Base-by-base conservation (phyloP, 2,329 filamentous ascomycete genomes). In the Neurospora sp. region DNA sequence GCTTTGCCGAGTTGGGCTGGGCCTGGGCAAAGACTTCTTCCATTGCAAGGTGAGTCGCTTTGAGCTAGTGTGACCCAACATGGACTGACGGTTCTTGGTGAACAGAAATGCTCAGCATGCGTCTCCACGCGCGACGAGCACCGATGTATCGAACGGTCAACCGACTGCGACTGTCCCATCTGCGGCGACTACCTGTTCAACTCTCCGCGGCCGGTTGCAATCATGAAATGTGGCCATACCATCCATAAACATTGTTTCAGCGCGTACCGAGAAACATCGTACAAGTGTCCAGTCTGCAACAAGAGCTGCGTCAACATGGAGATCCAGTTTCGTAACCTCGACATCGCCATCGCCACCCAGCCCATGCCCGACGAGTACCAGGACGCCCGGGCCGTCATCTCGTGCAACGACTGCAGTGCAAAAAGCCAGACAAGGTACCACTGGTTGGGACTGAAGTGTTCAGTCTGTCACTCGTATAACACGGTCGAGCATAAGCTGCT, bases 251-350 rank as follows among this genome's bases (percentile, higher is more conserved):
- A 88, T 71, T 99, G 96, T 81, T 96, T 97, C 77, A 88, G 92
- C 66, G 88, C 96, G 75, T 92, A 97, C 78, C 94, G 96, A 84
- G 90, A 90, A 76, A 90, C 89, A 3, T 96, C 94, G 6, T 99
- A 98, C 82, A 96, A 95, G 77, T 99, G 96, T 76, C 96, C 95
- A 0, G 93, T 97, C 67, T 99, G 96, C 85, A 97, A 91, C 82
- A 97, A 96, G 80, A 97, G 92, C 73, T 91, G 97, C n/a, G 89
- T 93, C 74, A 98, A 98, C 78, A 99, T 99, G 95, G 95, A 97
- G 77, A 88, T 92, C 43, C 92, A 96, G 75, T 99, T 98, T 82
- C 90, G 93, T 67, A 96, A 96, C 75, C 82, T 98, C 40, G 95
- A 97, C 76, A 88, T 93, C 68, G 90, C 93, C 67, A 97, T 99